Evolutionary conservation across 129 eudicot species (phyloP), one percentile per base, ranked within the genome.

Genomic region (Helianthus tuberosus): DNA sequence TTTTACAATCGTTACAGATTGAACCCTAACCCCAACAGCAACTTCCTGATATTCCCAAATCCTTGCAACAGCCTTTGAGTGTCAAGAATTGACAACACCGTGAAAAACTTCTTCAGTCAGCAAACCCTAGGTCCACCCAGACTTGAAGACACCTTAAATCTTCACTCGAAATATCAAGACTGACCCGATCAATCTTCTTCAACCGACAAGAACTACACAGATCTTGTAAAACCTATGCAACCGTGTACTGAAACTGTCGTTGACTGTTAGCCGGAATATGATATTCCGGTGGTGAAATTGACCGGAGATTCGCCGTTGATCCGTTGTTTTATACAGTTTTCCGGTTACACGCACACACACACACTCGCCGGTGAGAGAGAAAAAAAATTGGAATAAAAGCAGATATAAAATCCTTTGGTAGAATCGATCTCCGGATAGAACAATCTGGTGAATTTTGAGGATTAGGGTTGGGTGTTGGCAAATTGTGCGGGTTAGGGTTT

Each of bases 261-360:
- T 13, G 27, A 4, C 8, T 63, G 51, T 8, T 71, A 50, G 72
- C 59, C 78, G 73, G 73, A 80, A 82, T 54, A 38, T n/a, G 68
- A 68, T 83, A 79, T 78, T 74, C 86, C 80, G 89, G 80, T 64
- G 58, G 17, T 36, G 14, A 76, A 64, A 69, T 1, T 15, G 64
- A n/a, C 84, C 86, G 79, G 85, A 76, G 64, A 74, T 51, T 51
- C 57, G 81, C 77, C 77, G 70, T 35, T 14, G 72, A 64, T 75
- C 46, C 38, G 79, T 63, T 52, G 54, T 64, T 50, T 23, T 50
- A 62, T 47, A 61, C 55, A 50, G 39, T 60, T 8, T 73, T 73
- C 70, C 70, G 70, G 14, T 36, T 59, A 48, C 67, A 60, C 68
- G 35, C 60, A 11, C 70, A 25, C 29, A 58, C 67, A 73, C 78